Base-by-base conservation (phyloP, 2,329 filamentous ascomycete species). In the Penicillium sclerotiorum region DNA sequence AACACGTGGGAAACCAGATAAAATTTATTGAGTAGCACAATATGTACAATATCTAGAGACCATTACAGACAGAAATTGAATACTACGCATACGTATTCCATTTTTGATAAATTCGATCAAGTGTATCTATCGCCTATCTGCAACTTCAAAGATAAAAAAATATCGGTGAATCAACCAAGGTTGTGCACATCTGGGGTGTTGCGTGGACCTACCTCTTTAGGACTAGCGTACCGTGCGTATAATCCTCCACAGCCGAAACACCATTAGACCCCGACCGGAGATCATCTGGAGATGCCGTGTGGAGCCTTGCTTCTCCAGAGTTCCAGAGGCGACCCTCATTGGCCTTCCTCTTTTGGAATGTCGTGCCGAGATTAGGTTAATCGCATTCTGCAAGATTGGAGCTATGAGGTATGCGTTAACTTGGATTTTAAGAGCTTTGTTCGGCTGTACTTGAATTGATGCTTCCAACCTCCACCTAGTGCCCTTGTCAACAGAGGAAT, bases 181-280 rank as follows among this genome's bases (percentile, higher is more conserved):
- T 20, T 8, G 27, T 18, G 11, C 8, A 17, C 28, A 32, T 32
- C 28, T 32, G 23, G n/a, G n/a, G 18, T 28, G 32, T 45, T 49
- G 58, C 45, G 30, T 62, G 58, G 54, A 62, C 58, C 51, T 62
- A 27, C 59, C 49, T n/a, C 12, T 46, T 58, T 39, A 15, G 55
- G 56, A 2, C 23, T 62, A 56, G 58, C 36, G 46, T 15, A 4
- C 13, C 18, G 22, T 39, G 17, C 20, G 23, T n/a, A 4, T 13
- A 18, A 9, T 32, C 39, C n/a, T 39, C 33, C 32, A 38, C 32
- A 23, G 9, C 30, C 20, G 30, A 36, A 21, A 36, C 13, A 33
- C 15, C 3, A n/a, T 5, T 33, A 5, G 15, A 33, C 22, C 27
- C 35, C 28, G 36, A 25, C 30, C 44, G 25, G 45, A 47, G 53